A percentile compares a stretch with the other conserved stretches of the same genome.
These are phyloP conservation scores for Aspergillus ostianus DNA, from an alignment of 495 filamentous ascomycete species.

Conservation along the genomic window DNA sequence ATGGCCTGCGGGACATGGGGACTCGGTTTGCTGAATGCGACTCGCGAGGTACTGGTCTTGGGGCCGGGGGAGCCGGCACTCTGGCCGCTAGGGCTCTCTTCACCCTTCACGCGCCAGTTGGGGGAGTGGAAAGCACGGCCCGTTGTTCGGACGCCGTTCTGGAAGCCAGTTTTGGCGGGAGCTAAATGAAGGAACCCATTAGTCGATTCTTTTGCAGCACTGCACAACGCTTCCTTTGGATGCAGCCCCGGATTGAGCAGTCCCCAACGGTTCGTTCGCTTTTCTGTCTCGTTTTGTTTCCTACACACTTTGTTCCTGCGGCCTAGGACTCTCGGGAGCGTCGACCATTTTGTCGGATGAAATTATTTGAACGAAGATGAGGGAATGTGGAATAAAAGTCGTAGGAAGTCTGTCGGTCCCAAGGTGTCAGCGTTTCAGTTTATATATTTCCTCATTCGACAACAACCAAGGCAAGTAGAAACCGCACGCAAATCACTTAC, in stretches of 20 bases:
- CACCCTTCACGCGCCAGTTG: constrained; percentile 47
- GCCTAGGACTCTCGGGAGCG: constrained; percentile 30
- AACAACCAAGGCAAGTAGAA: background rate
- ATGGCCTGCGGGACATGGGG: constrained; percentile 41
- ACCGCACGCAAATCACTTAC: background rate
- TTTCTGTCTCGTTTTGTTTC: background rate
- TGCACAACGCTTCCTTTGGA: constrained; percentile 5
- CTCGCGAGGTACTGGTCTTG: constrained; percentile 36
- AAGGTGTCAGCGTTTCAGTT: constrained; percentile 5
- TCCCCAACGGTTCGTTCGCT: constrained; percentile 10
- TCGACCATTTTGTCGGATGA: constrained; percentile 32
- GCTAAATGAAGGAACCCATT: constrained; percentile 26
- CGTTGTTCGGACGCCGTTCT: constrained; percentile 40
- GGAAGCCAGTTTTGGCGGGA: constrained; percentile 33
- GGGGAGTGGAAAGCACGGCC: constrained; percentile 47
- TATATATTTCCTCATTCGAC: constrained; percentile 11
- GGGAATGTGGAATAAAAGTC: background rate
- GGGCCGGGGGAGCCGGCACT: constrained; percentile 31
- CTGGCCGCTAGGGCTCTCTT: constrained; percentile 28
- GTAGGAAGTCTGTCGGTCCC: constrained; percentile 5
- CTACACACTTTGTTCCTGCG: constrained; percentile 42
- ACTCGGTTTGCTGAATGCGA: constrained; percentile 36
- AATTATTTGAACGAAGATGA: background rate
- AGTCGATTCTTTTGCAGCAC: constrained; percentile 12
- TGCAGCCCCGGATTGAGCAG: constrained; percentile 17